phyloP scores from a whole-genome alignment of 352 stramenopile genomes.

The Globisporangium middletonii region DNA sequence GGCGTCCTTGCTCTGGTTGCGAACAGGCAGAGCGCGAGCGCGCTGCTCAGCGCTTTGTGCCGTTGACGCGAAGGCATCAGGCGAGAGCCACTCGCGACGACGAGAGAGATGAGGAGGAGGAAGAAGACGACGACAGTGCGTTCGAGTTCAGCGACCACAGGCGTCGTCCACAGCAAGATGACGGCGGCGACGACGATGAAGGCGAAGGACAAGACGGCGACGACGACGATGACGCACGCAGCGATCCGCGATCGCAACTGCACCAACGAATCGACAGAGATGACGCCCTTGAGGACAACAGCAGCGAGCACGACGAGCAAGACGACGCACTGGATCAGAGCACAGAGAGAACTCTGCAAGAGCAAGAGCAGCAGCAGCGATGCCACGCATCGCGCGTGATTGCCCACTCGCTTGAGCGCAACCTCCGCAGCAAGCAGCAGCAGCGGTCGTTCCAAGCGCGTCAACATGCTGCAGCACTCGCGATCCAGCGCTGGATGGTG shows the following conservation, averaged over 20 bases:
- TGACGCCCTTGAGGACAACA: neutral
- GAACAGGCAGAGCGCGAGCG: neutral
- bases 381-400: conserved; percentile 23
- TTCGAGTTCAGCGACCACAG: neutral
- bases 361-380: conserved; percentile 10
- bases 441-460: conserved; percentile 12
- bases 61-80: neutral
- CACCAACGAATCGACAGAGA: neutral
- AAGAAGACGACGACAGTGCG: neutral
- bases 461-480: conserved; percentile 12
- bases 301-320: conserved; percentile 5
- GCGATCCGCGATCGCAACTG: no score
- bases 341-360: neutral
- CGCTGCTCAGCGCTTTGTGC: neutral
- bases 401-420: conserved; percentile 13
- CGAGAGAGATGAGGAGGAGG: neutral
- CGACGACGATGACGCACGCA: neutral
- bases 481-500: conserved; percentile 41
- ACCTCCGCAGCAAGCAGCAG: conserved; percentile 17
- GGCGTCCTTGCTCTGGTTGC: neutral
- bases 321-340: conserved; percentile 16
- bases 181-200: conserved; percentile 3
- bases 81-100: neutral
- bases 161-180: neutral
- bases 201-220: conserved; percentile 10